Evolutionary conservation across 108 stramenopile species (phyloP), one percentile per base, ranked within the genome.

Genomic region (Parietichytrium sp.): DNA sequence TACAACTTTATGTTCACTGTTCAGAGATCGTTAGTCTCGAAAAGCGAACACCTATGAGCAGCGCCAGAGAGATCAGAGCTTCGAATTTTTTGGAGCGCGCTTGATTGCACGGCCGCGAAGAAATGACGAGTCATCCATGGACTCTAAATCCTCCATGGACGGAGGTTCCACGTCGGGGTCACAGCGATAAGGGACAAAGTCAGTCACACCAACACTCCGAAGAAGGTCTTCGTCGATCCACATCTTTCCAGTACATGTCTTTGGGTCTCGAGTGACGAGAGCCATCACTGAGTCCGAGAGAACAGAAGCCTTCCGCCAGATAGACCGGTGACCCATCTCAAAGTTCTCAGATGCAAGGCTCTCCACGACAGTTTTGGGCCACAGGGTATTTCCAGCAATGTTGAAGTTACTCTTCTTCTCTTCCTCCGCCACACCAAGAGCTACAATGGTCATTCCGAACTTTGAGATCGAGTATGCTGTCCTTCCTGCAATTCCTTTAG

Each of bases 391-490:
- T 10, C 61, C 61, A 25, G 61, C 33, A 1, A 72, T 25, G 33
- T 45, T 42, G n/a, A n/a, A n/a, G n/a, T n/a, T n/a, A n/a, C n/a
- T n/a, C 6, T 42, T 42, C 10, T 33, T 33, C 10, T 72, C 36
- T 42, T 72, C 61, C 20, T 72, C 16, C 0, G 29, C 61, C 6
- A 38, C 61, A 12, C 61, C 61, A 45, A 72, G 61, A 15, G 61
- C 61, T 6, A 72, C 61, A 25, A 72, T 16, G 20, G 61, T 72
- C 61, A 72, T 72, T 10, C 61, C 61, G 42, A 72, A 45, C 3
- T 72, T 72, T 10, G 61, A 72, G 25, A 72, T 72, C 15, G 36
- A 72, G 3, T 72, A 72, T 25, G 61, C 61, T 6, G 61, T 72
- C n/a, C 25, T 16, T 10, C 61, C 61, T 6, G 16, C 61, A 25